Evolutionary conservation across 2,329 filamentous ascomycete species (phyloP).

Genomic region (Ploettnerulaceae sp.): DNA sequence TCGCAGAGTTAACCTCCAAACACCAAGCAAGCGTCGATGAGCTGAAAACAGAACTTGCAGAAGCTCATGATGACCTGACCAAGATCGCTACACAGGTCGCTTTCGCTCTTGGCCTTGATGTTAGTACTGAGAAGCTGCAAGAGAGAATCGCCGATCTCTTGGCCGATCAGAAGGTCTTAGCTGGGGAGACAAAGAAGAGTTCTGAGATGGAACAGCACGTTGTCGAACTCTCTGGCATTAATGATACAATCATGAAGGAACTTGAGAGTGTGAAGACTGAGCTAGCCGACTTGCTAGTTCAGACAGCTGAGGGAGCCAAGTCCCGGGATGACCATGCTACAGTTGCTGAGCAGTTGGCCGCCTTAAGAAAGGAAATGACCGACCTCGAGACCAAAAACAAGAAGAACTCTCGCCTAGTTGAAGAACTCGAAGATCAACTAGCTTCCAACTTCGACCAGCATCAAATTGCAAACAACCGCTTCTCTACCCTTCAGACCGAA

Average conservation of each 20-base stretch:
- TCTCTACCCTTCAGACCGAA: constrained; percentile 76
- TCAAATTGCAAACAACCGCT: constrained; percentile 74
- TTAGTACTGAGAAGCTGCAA: constrained; percentile 63
- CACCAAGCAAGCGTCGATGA: constrained; percentile 52
- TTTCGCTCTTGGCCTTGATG: constrained; percentile 54
- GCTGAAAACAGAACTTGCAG: constrained; percentile 57
- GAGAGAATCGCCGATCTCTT: constrained; percentile 55
- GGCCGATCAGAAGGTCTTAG: constrained; percentile 55
- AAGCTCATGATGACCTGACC: constrained; percentile 61
- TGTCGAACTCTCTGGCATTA: constrained; percentile 52
- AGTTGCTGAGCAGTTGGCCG: constrained; percentile 51
- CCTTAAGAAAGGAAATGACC: constrained; percentile 60
- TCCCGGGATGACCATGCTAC: constrained; percentile 42
- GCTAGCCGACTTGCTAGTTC: constrained; percentile 48
- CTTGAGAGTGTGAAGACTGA: constrained; percentile 55
- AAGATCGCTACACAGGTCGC: constrained; percentile 61
- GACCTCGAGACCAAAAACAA: constrained; percentile 67
- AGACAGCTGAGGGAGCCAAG: constrained; percentile 42
- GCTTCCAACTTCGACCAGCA: constrained; percentile 94
- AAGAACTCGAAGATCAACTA: constrained; percentile 95
- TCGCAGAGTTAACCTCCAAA: constrained; percentile 54
- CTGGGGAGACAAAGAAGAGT: constrained; percentile 53
- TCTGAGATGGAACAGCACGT: constrained; percentile 53
- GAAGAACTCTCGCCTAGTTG: constrained; percentile 86
- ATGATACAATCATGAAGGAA: constrained; percentile 55